Evolutionary conservation across 345 rosid genomes (phyloP).

Genomic region (Lepidium sativum): DNA sequence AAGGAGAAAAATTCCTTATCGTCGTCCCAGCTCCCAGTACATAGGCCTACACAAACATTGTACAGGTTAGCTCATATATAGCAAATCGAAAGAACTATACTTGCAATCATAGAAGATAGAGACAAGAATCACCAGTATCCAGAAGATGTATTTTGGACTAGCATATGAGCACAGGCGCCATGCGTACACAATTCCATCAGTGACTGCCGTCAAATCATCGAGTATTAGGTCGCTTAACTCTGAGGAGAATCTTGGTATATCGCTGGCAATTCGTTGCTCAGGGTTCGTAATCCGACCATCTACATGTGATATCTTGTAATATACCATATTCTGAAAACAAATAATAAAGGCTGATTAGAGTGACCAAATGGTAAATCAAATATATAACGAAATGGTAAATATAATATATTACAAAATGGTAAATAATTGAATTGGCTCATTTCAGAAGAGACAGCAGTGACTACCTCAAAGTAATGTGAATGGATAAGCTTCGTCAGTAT

Average conservation of each 20-base stretch:
- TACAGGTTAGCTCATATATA: conserved; percentile 7
- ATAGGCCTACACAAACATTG: conserved; percentile 53
- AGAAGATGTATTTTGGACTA: conserved; percentile 90
- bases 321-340: conserved; percentile 86
- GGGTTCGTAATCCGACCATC: conserved; percentile 91
- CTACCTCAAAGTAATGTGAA: conserved; percentile 81
- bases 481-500: conserved; percentile 89
- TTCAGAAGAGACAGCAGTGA: not conserved
- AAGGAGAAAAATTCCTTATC: conserved; percentile 87
- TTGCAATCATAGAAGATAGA: not conserved
- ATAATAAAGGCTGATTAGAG: not conserved
- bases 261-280: conserved; percentile 94
- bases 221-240: conserved; percentile 93
- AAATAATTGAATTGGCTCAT: not conserved
- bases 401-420: not conserved
- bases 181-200: conserved; percentile 80
- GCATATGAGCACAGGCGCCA: conserved; percentile 97
- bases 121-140: conserved; percentile 70
- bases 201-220: conserved; percentile 86
- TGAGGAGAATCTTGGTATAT: conserved; percentile 86
- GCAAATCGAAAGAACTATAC: not conserved
- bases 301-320: conserved; percentile 94
- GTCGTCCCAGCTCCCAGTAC: conserved; percentile 81
- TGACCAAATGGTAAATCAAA: not conserved
- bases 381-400: not conserved